phyloP scores from a whole-genome alignment of 2,329 filamentous ascomycete genomes.

The Teratosphaeria gauchensis region DNA sequence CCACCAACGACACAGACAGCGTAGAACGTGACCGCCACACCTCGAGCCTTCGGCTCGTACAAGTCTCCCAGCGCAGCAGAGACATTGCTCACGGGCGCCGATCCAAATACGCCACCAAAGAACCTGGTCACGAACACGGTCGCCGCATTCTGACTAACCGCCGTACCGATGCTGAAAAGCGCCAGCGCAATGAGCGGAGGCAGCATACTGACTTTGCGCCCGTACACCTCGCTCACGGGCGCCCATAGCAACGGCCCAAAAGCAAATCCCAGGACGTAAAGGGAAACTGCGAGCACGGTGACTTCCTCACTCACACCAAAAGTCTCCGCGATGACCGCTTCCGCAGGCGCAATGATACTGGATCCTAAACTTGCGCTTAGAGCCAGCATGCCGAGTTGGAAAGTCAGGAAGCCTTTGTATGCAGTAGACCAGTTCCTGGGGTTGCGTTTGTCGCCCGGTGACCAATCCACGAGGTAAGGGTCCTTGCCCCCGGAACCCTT shows the following conservation, averaged over 20 bases:
- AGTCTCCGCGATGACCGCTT: slow-evolving; percentile 33
- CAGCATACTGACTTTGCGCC: slow-evolving; percentile 36
- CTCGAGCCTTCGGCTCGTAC: slow-evolving; percentile 29
- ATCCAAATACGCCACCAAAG: slow-evolving; percentile 37
- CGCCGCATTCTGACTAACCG: slow-evolving; percentile 28
- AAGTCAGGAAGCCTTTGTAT: slow-evolving; percentile 41
- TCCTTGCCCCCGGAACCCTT: neutral
- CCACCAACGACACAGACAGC: slow-evolving; percentile 31
- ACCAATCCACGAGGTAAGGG: slow-evolving; percentile 21
- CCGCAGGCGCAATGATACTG: slow-evolving; percentile 42
- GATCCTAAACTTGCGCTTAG: slow-evolving; percentile 41
- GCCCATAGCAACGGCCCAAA: slow-evolving; percentile 33
- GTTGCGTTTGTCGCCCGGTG: slow-evolving; percentile 31
- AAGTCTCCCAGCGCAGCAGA: slow-evolving; percentile 37
- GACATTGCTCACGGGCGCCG: slow-evolving; percentile 35
- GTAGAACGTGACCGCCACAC: slow-evolving; percentile 31
- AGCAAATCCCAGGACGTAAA: slow-evolving; percentile 39
- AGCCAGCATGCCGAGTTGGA: slow-evolving; percentile 42
- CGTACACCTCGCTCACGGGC: slow-evolving; percentile 28
- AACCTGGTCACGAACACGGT: slow-evolving; percentile 34
- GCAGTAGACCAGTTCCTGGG: slow-evolving; percentile 37
- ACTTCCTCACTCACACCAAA: slow-evolving; percentile 35
- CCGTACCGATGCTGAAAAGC: slow-evolving; percentile 39
- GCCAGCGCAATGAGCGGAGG: slow-evolving; percentile 34
- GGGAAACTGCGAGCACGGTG: slow-evolving; percentile 36